These are phyloP conservation scores for Amanita molliuscula DNA, from an alignment of 768 basidiomycete species.

Conservation along the genomic window DNA sequence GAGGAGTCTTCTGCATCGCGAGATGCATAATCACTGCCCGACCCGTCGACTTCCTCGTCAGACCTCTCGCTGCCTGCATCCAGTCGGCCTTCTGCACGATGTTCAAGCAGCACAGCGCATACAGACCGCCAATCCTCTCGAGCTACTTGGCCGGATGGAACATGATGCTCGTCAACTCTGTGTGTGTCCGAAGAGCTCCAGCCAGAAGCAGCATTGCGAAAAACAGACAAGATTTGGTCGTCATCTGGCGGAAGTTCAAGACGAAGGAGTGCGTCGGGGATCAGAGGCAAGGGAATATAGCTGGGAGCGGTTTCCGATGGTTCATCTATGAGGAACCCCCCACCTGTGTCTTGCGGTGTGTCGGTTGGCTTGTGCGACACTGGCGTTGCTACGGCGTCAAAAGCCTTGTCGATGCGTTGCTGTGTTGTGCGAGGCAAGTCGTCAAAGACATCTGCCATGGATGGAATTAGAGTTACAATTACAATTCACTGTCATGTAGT, in stretches of 20 bases:
- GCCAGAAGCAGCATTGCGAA: conserved; percentile 66
- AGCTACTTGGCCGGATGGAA: conserved; percentile 28
- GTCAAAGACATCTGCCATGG: conserved; percentile 20
- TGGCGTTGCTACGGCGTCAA: conserved; percentile 21
- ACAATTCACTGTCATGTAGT: conserved; percentile 36
- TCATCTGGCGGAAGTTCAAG: conserved; percentile 67
- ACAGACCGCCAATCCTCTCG: conserved; percentile 73
- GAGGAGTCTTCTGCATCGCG: conserved; percentile 14
- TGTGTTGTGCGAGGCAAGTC: conserved; percentile 31
- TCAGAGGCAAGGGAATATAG: conserved; percentile 41
- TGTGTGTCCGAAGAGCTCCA: conserved; percentile 38
- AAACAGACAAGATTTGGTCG: conserved; percentile 59
- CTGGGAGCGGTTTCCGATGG: conserved; percentile 1
- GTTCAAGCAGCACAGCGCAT: conserved; percentile 63
- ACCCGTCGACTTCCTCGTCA: conserved; percentile 16
- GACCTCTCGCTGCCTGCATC: conserved; percentile 15
- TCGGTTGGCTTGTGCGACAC: not conserved
- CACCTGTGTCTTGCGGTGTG: conserved; percentile 8
- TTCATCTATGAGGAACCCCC: conserved; percentile 21
- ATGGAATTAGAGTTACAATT: not conserved
- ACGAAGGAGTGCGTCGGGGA: conserved; percentile 51
- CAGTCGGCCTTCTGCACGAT: conserved; percentile 17
- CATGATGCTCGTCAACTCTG: conserved; percentile 8
- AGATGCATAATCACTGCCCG: conserved; percentile 9
- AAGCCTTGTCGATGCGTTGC: conserved; percentile 41